Evolutionary conservation across 2,329 filamentous ascomycete genomes (phyloP), one percentile per base, ranked within the genome.

Genomic region (Pseudovirgaria hyperparasitica): DNA sequence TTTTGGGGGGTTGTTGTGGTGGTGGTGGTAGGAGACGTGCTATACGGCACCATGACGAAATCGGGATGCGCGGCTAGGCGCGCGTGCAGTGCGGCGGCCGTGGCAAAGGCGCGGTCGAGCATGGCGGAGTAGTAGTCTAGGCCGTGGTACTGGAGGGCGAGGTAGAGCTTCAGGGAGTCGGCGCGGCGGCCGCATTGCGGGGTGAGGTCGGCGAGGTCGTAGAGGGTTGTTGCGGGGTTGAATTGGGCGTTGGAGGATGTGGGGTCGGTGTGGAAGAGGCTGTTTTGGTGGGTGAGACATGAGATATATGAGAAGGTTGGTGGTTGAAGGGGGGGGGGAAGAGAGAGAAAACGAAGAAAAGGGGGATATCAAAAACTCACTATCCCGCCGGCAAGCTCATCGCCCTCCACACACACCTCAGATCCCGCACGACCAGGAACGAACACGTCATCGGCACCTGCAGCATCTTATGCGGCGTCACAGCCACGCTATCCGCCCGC

Each of bases 391-490:
- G 76, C 3, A 93, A 67, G 3, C 81, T 92, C 57, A 93, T 93
- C 9, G 85, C 85, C 24, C 58, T 62, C 51, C 90, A 79, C 52
- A 96, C 92, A 14, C 77, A 59, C 30, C 66, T 62, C 46, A 92
- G 57, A 48, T 96, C 86, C 2, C 70, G 68, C 0, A 72, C 76
- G 9, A 98, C 67, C 4, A 98, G 67, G 59, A 92, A 94, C 0
- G 79, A 86, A 58, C 86, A 96, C 0, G 86, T 93, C 21, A 92
- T 61, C 0, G 90, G 87, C 3, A 84, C 81, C 32, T 82, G 82
- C 48, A 96, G 70, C 90, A 96, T 96, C 60, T 96, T 96, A 60
- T 98, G 90, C 31, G 90, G 86, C 54, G 92, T 96, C 29, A 93
- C 70, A 2, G 85, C 82, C 20, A 96, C 62, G 9, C 75, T 82